Evolutionary conservation across 306 rosid species (phyloP).

Genomic region (Ormosia semicastrata): DNA sequence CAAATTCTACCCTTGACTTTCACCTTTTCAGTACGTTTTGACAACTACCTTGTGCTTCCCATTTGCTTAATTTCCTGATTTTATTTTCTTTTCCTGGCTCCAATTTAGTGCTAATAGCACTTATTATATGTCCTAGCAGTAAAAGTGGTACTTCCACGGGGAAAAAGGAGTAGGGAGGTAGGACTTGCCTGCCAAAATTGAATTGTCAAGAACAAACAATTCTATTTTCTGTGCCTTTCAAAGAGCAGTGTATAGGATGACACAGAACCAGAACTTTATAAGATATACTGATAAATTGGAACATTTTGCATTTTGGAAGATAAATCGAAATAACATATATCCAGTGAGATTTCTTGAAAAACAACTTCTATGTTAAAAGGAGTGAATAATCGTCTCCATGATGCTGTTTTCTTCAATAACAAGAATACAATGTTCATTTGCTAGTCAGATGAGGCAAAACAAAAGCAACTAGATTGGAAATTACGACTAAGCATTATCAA

Average conservation of each 20-base stretch:
- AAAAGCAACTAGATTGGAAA: slow-evolving; percentile 33
- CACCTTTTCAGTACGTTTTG: slow-evolving; percentile 34
- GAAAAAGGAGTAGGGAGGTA: no score
- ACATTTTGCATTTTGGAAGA: neutral
- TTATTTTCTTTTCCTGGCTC: neutral
- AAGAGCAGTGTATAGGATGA: neutral
- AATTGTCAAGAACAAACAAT: no score
- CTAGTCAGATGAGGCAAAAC: slow-evolving; percentile 29
- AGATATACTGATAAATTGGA: neutral
- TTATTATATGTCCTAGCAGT: no score
- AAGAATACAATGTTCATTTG: neutral
- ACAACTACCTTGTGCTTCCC: neutral
- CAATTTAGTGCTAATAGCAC: neutral
- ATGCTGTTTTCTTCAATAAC: neutral
- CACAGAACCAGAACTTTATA: neutral
- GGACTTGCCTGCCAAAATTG: no score
- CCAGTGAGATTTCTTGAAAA: neutral
- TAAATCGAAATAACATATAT: neutral
- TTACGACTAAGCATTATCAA: slow-evolving; percentile 32
- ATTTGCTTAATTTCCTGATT: neutral
- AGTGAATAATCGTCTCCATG: neutral
- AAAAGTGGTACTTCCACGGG: no score
- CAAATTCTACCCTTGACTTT: slow-evolving; percentile 39
- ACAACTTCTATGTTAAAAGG: no score
- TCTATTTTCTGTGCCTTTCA: neutral